Evolutionary conservation across 2,329 filamentous ascomycete genomes (phyloP), one percentile per base, ranked within the genome.

Genomic region (Fusarium sp.): DNA sequence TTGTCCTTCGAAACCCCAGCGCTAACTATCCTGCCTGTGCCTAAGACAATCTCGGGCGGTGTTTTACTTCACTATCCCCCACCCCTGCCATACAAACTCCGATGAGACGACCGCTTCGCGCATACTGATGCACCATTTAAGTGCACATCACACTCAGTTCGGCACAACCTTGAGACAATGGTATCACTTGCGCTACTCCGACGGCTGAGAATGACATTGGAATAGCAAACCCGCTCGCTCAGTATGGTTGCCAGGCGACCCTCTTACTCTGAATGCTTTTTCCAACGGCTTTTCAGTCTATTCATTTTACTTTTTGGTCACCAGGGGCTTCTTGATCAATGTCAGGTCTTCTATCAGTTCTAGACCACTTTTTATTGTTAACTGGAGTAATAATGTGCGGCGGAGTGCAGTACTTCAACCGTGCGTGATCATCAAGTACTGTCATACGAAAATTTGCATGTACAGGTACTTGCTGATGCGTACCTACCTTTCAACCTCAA

Each of bases 401-500:
- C 72, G 73, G 77, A 74, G 74, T 47, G 57, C 22, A 58, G 75
- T 79, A 80, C 78, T 76, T 80, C 60, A 55, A 67, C 70, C 62
- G 73, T 68, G 74, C 77, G 80, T 80, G 75, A 79, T 75, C 70
- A 69, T 16, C 53, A 74, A 74, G 79, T 80, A 81, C 74, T 73
- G 73, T 78, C 76, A 79, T 77, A 77, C 76, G 70, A 76, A 73
- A 73, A 73, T 76, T 79, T 74, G 48, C 59, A 75, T 58, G 75
- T 79, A 78, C 72, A 58, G 70, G 72, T 80, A 79, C 77, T 61
- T 74, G 34, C 44, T 22, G 16, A 24, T 48, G 67, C 40, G 78
- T 79, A 79, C 76, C 20, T 20, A 20, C 20, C 76, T 57, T 68
- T 41, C 44, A 34, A 34, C 54, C 51, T 37, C 24, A 24, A 14